Conservation (phyloP, 495 filamentous ascomycete genomes). For the Amphirosellinia nigrospora region DNA sequence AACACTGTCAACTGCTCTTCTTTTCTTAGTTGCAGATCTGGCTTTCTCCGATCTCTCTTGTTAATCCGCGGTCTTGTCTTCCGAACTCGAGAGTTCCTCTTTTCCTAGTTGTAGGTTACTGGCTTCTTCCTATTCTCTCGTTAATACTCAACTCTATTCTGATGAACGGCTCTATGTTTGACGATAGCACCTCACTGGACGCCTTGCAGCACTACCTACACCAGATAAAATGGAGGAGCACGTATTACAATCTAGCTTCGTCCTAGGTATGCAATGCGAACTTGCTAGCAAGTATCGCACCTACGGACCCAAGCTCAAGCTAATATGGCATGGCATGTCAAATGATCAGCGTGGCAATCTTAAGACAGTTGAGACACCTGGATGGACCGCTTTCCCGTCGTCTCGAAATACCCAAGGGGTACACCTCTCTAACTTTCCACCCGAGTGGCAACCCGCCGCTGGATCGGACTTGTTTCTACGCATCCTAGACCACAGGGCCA, state of each 20-base stretch:
- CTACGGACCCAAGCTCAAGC: constrained; percentile 29
- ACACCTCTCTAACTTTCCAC: constrained; percentile 36
- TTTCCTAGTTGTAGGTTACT: background rate
- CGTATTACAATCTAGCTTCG: background rate
- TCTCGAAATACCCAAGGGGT: constrained; percentile 25
- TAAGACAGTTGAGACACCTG: constrained; percentile 32
- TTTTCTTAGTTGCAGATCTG: too few species aligned
- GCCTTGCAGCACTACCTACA: background rate
- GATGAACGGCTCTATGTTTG: background rate
- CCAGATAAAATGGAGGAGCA: constrained; percentile 10
- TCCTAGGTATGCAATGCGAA: constrained; percentile 30
- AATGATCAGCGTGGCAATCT: constrained; percentile 30
- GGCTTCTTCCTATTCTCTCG: background rate
- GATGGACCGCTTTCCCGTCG: too few species aligned
- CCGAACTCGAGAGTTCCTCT: background rate
- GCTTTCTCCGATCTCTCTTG: too few species aligned
- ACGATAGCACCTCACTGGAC: background rate
- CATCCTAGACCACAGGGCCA: constrained; percentile 42
- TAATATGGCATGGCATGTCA: constrained; percentile 38
- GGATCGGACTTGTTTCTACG: constrained; percentile 41
- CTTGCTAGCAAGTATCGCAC: constrained; percentile 30
- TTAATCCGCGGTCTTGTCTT: too few species aligned
- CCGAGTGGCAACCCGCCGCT: constrained; percentile 45
- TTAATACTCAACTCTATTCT: background rate
- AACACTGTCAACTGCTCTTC: too few species aligned